Conservation (phyloP, 331 rosid genomes). For the Pyracantha coccinea region DNA sequence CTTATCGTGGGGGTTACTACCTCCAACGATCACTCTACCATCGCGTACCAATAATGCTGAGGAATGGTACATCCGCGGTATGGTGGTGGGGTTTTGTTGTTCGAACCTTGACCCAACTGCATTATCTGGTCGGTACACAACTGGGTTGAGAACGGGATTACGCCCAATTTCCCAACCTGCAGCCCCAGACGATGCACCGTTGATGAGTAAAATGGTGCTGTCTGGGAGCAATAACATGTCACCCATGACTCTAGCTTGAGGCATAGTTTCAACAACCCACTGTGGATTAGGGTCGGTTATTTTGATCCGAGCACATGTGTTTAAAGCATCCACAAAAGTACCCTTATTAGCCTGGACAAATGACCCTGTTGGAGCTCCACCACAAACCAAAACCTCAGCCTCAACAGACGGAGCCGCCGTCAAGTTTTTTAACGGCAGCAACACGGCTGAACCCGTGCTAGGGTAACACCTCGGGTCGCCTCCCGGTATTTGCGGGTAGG, state of each 20-base stretch:
- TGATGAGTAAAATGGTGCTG: slow-evolving; percentile 56
- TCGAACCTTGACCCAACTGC: slow-evolving; percentile 26
- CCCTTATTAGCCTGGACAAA: background rate
- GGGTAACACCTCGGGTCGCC: slow-evolving; percentile 72
- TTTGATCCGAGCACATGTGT: slow-evolving; percentile 51
- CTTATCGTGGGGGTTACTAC: slow-evolving; percentile 41
- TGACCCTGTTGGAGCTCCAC: slow-evolving; percentile 67
- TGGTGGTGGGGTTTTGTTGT: slow-evolving; percentile 23
- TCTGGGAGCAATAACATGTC: slow-evolving; percentile 62
- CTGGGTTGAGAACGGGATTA: slow-evolving; percentile 41
- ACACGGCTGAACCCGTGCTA: slow-evolving; percentile 73
- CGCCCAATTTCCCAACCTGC: slow-evolving; percentile 52
- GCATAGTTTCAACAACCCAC: slow-evolving; percentile 70
- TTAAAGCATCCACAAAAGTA: slow-evolving; percentile 32
- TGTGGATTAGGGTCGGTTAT: slow-evolving; percentile 46
- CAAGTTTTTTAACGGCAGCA: slow-evolving; percentile 48
- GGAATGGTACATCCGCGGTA: slow-evolving; percentile 70
- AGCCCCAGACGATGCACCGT: slow-evolving; percentile 40
- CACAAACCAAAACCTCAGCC: slow-evolving; percentile 69
- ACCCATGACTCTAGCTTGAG: slow-evolving; percentile 42
- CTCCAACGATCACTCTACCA: slow-evolving; percentile 58
- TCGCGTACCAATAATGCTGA: slow-evolving; percentile 50
- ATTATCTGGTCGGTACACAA: slow-evolving; percentile 26
- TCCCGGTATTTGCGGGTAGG: slow-evolving; percentile 55
- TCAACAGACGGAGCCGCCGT: slow-evolving; percentile 1